Percentiles rank a stretch among this genome's conserved stretches.
These are phyloP conservation scores for Ascochyta fabae DNA, from an alignment of 2,329 filamentous ascomycete genomes.

Conservation along the genomic window DNA sequence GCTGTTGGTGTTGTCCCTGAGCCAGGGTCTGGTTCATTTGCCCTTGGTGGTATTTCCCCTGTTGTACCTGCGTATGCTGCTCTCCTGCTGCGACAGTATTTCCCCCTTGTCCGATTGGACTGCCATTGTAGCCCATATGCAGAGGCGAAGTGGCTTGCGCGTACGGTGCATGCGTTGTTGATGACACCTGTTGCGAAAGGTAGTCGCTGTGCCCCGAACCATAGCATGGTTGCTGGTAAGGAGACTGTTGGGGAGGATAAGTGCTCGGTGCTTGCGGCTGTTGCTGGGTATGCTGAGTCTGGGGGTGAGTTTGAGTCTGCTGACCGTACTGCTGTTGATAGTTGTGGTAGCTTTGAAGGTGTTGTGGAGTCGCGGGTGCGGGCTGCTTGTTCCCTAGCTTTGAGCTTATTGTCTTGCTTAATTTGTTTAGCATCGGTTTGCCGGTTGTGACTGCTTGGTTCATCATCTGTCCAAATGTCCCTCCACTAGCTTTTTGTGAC, in stretches of 20 bases:
- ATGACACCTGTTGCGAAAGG: slow-evolving; percentile 28
- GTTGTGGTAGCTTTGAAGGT: slow-evolving; percentile 41
- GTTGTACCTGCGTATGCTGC: slow-evolving; percentile 14
- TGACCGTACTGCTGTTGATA: slow-evolving; percentile 40
- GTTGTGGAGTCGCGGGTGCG: slow-evolving; percentile 31
- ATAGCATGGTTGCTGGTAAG: slow-evolving; percentile 33
- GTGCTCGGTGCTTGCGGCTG: slow-evolving; percentile 25
- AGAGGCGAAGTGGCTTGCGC: slow-evolving; percentile 19
- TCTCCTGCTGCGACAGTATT: slow-evolving; percentile 6
- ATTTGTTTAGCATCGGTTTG: slow-evolving; percentile 47
- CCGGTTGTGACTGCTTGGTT: slow-evolving; percentile 45
- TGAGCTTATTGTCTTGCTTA: slow-evolving; percentile 46
- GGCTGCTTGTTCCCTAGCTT: slow-evolving; percentile 39
- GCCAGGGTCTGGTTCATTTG: slow-evolving; percentile 1
- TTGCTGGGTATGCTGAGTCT: slow-evolving; percentile 18
- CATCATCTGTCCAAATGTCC: slow-evolving; percentile 40
- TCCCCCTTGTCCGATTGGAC: slow-evolving; percentile 22
- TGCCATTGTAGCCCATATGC: slow-evolving; percentile 19
- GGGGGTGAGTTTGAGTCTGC: slow-evolving; percentile 26
- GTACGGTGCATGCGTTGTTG: slow-evolving; percentile 18
- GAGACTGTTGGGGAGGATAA: slow-evolving; percentile 37
- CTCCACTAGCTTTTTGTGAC: slow-evolving; percentile 29
- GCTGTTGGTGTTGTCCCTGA: slow-evolving; percentile 18
- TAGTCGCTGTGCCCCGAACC: slow-evolving; percentile 37
- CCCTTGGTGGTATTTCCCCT: slow-evolving; percentile 21